Base-by-base conservation (phyloP, 257 asterid genomes). In the Voacanga thouarsii region DNA sequence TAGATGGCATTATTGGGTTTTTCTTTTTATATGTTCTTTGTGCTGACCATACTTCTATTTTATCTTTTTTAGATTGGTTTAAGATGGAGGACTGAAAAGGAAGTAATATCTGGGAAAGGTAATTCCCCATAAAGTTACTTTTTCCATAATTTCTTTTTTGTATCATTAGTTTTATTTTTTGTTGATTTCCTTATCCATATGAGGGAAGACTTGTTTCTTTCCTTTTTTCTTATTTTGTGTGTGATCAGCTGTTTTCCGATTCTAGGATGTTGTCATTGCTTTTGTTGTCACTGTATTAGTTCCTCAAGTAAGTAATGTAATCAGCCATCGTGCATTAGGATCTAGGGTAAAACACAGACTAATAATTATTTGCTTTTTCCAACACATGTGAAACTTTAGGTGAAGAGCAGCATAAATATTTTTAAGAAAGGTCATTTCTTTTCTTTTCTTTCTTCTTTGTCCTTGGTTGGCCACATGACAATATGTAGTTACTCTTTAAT, bases 91-190 rank as follows among this genome's bases (percentile, higher is more conserved):
- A 88, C 92, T 11, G 97, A 92, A 81, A 96, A 93, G 88, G 99
- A 96, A 90, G 99, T 96, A 47, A 89, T 87, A 82, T 87, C 99
- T 86, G 99, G 99, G 76, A 96, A 96, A 92, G 99, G 98, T 94
- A 86, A 72, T 15, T 60, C 81, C 81, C 77, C 66, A 72, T 65
- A 77, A 33, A 43, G 57, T 67, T 30, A 45, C 47, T 12, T 53
- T 59, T 18, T 43, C 75, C 21, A 2, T n/a, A 12, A 30, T 23
- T 69, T 47, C 18, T 3, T 66, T 45, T 74, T 44, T 59, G 24
- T 19, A 16, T 53, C 5, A n/a, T 41, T 28, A 47, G 47, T 15
- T 51, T 9, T 2, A 44, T 74, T 43, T 44, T 49, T 49, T 43
- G 51, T 44, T 59, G 33, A 76, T n/a, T 67, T 75, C 64, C 77